Conservation (phyloP, 306 rosid genomes). For the Cicer pinnatifidum region DNA sequence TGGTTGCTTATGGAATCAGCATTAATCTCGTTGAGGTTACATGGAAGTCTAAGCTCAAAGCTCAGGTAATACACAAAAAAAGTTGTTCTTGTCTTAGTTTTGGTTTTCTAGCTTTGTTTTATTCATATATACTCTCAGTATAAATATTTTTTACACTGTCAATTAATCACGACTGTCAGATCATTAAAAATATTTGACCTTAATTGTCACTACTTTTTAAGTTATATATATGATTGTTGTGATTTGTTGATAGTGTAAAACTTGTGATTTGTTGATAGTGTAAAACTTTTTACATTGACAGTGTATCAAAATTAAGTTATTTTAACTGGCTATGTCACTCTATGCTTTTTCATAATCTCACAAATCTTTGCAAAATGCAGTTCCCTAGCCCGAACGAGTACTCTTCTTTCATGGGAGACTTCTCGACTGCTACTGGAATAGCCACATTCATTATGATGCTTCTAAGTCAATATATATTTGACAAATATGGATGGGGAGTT, state of each 20-base stretch:
- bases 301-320: no score
- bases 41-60: conserved; percentile 98
- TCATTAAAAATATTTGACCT: no score
- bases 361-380: conserved; percentile 49
- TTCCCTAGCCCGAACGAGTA: conserved; percentile 97
- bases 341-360: background rate
- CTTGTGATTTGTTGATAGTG: no score
- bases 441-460: conserved; percentile 97
- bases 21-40: conserved; percentile 97
- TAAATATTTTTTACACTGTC: no score
- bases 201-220: no score
- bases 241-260: no score
- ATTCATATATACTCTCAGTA: no score
- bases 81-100: conserved; percentile 27
- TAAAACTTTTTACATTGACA: no score
- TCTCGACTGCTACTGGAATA: conserved; percentile 91
- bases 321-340: background rate
- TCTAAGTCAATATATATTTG: conserved; percentile 79
- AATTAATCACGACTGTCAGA: no score
- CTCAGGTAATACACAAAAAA: conserved; percentile 66
- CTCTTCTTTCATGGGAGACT: conserved; percentile 97
- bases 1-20: conserved; percentile 94
- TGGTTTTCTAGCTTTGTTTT: background rate
- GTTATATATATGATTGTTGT: no score
- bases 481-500: conserved; percentile 94